Base-by-base conservation (phyloP, 2,329 filamentous ascomycete genomes). In the Neurospora crassa region DNA sequence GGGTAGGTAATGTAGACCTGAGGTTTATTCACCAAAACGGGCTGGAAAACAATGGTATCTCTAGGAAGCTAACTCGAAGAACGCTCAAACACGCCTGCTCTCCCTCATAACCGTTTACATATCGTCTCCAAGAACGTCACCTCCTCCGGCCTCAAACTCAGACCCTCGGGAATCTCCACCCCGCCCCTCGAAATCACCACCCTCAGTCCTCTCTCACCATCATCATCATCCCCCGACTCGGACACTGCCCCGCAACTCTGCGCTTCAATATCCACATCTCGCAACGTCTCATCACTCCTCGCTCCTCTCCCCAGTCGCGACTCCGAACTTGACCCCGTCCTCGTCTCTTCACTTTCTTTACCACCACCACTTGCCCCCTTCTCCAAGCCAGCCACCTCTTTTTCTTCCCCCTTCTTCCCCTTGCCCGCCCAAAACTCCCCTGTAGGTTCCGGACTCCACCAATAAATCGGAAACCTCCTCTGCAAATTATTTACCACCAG, bases 401-500 rank as follows among this genome's bases (percentile, higher is more conserved):
- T 1, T 40, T 11, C 68, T n/a, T 3, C 59, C 63, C 68, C 1
- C 3, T 20, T 67, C 3, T 20, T 67, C 40, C 53, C 16, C 68
- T 67, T 68, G 41, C 70, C 18, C 6, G 67, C 29, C 76, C 75
- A 77, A 18, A 75, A 76, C 68, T 70, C 53, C 0, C 78, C 79
- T n/a, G 76, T 77, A 67, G 81, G 78, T 40, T 76, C 79, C 0
- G 86, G 82, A 1, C 87, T 86, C 88, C 88, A 92, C 91, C 91
- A 94, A 78, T 92, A 93, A 2, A 87, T 74, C 0, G 91, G 91
- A 73, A 88, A 93, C 20, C 84, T 83, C 10, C 89, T 83, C 77
- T 91, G 87, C 2, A 92, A 80, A 73, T 94, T 94, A 76, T 93
- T 92, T 72, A 92, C 76, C 6, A 92, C 40, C 68, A 92, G 80